Base-by-base conservation (phyloP, 805 yeast genomes). In the Suhomyces canberraensis region DNA sequence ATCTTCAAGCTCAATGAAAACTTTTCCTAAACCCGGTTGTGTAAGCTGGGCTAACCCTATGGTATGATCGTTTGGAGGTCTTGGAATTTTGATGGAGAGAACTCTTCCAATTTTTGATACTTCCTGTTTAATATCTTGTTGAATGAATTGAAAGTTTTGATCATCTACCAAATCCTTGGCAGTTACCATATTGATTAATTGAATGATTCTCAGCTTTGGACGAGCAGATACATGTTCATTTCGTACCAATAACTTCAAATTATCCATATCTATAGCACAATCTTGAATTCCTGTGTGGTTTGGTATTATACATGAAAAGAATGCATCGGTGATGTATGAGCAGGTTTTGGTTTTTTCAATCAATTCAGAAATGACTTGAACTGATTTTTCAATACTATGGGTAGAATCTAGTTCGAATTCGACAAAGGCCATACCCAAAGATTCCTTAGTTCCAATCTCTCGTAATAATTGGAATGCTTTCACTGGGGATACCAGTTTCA, bases 11-110 rank as follows among this genome's bases (percentile, higher is more conserved):
- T 81, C 78, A 16, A 85, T 76, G 55, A 71, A 88, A 0, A 88
- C 70, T 44, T 77, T 81, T 0, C 96, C 96, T 32, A 81, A 70
- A 4, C 84, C 86, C 2, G 82, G 69, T 25, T 67, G 65, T 3
- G 61, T 49, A 32, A 61, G 60, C 34, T 61, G 66, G 26, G 52
- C 54, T 24, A 65, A 41, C 32, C 62, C 73, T 38, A 60, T 75
- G 37, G 53, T 70, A 64, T 46, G 71, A 49, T 51, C 76, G 69
- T 53, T 73, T 42, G 51, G 79, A 0, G 81, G 89, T 46, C 73
- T 69, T 0, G 93, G 89, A 13, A 88, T 75, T 38, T 69, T 71
- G 1, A 86, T 60, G 3, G 74, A 66, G 11, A 60, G 61, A 4
- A 84, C 75, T 2, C 55, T 60, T 1, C 87, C 89, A 45, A 61